phyloP scores from a whole-genome alignment of 2,329 filamentous ascomycete genomes.

The Fusarium drepaniforme region DNA sequence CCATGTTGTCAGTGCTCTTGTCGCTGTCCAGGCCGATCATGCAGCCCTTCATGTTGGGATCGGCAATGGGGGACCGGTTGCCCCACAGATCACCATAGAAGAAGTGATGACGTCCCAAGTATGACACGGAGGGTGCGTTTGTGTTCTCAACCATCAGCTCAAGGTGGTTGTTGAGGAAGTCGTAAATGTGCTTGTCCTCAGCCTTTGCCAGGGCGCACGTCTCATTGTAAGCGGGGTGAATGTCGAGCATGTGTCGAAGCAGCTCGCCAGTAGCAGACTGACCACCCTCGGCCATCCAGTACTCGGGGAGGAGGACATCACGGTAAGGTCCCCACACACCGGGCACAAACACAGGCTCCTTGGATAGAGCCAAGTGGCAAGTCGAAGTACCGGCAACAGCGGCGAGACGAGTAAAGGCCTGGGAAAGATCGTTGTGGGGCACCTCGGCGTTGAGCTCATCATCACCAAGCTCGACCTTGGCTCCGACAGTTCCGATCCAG shows the following conservation, averaged over 20 bases:
- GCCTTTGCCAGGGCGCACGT: constrained; percentile 83
- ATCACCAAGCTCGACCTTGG: constrained; percentile 82
- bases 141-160: constrained; percentile 77
- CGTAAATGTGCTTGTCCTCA: constrained; percentile 90
- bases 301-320: constrained; percentile 90
- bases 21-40: constrained; percentile 90
- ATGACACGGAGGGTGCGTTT: constrained; percentile 82
- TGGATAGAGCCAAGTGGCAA: constrained; percentile 96
- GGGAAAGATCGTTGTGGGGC: constrained; percentile 86
- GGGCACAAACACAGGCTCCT: constrained; percentile 90
- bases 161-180: constrained; percentile 92
- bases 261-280: constrained; percentile 97
- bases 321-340: constrained; percentile 98
- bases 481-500: constrained; percentile 99
- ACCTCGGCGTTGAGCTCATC: constrained; percentile 76
- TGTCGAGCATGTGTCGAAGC: constrained; percentile 93
- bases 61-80: constrained; percentile 93
- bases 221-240: constrained; percentile 89
- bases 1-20: constrained; percentile 87
- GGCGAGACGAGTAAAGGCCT: constrained; percentile 92
- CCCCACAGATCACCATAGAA: constrained; percentile 99
- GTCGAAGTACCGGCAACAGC: constrained; percentile 97
- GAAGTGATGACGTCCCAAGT: constrained; percentile 94
- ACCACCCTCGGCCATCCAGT: constrained; percentile 97
- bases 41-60: constrained; percentile 91